These are phyloP conservation scores for Pseudocercospora musae DNA, from an alignment of 2,329 filamentous ascomycete species.

Conservation along the genomic window DNA sequence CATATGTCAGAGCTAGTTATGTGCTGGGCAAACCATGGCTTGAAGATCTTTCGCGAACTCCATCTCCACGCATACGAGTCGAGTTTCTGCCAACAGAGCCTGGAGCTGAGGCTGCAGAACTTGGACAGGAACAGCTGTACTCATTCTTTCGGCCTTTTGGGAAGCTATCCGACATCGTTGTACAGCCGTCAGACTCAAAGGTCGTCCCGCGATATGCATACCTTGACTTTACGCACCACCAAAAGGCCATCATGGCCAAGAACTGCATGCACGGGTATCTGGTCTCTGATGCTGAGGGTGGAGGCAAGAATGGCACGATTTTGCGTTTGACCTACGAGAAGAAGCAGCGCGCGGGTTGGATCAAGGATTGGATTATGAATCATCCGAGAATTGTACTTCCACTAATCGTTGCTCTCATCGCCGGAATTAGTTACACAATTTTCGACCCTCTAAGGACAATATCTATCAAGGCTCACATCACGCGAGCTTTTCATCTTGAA, in stretches of 20 bases:
- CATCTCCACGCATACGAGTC: slow-evolving; percentile 70
- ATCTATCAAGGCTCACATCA: slow-evolving; percentile 85
- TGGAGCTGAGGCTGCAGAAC: slow-evolving; percentile 68
- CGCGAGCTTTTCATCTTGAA: slow-evolving; percentile 68
- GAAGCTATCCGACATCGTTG: slow-evolving; percentile 79
- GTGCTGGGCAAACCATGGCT: slow-evolving; percentile 89
- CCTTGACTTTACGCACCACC: slow-evolving; percentile 69
- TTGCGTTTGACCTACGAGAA: slow-evolving; percentile 82
- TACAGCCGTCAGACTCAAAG: slow-evolving; percentile 83
- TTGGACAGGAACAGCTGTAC: slow-evolving; percentile 84
- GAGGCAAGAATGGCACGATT: slow-evolving; percentile 71
- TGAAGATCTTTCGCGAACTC: slow-evolving; percentile 83
- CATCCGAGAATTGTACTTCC: slow-evolving; percentile 90
- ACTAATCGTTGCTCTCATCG: slow-evolving; percentile 72
- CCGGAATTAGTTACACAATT: slow-evolving; percentile 77
- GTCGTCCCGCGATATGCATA: slow-evolving; percentile 74
- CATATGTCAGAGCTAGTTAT: slow-evolving; percentile 64
- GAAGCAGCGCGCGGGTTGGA: slow-evolving; percentile 70
- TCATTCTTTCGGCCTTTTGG: slow-evolving; percentile 85
- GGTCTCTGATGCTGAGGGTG: slow-evolving; percentile 64
- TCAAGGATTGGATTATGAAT: slow-evolving; percentile 81
- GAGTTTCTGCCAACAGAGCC: slow-evolving; percentile 76
- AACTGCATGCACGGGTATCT: slow-evolving; percentile 88
- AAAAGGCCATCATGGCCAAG: slow-evolving; percentile 80
- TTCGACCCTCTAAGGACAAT: slow-evolving; percentile 95